Base-by-base conservation (phyloP, 768 basidiomycete genomes). In the Suillus brevipes region DNA sequence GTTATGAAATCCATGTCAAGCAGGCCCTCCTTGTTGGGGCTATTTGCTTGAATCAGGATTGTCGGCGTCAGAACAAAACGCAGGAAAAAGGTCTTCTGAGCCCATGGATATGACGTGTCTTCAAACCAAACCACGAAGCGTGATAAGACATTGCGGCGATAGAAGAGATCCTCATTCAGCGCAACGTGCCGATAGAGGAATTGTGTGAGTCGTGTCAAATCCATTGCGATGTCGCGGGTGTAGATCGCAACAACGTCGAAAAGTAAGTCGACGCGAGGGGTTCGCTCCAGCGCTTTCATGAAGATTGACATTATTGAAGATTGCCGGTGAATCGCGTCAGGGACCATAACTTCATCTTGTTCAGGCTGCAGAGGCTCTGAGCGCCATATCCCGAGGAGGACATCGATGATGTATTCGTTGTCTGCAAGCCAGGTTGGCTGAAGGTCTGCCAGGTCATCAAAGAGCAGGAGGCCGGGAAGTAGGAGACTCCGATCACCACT, bases 141-240 rank as follows among this genome's bases (percentile, higher is more conserved):
- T 74, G 88, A 82, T 42, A 99, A 79, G 56, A 97, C 79, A 63
- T 91, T 92, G n/a, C 93, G 87, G 47, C 91, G 92, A 77, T 86
- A 92, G 55, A 84, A 78, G 25, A 85, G 73, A 67, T 90, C 86
- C 31, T 87, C 81, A 72, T 84, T 90, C 59, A 91, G 78, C 2
- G 95, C 92, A 34, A 96, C 91, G 70, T 94, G 91, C 14, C 83
- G 80, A 72, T 95, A 97, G 4, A 99, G 84, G 81, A 97, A 99
- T 63, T 89, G 88, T 0, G 91, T 88, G 20, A 92, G 81, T 49
- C 82, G 85, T 37, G 93, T 85, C 20, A 92, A 80, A 73, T 99
- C 96, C 75, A 95, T 87, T 6, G 92, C 88, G 12, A 92, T 83
- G 65, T 88, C 85, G 83, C 90, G 89, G 31, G 89, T 88, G 78